phyloP scores from a whole-genome alignment of 305 asterid species.

The Petunia hybrid region DNA sequence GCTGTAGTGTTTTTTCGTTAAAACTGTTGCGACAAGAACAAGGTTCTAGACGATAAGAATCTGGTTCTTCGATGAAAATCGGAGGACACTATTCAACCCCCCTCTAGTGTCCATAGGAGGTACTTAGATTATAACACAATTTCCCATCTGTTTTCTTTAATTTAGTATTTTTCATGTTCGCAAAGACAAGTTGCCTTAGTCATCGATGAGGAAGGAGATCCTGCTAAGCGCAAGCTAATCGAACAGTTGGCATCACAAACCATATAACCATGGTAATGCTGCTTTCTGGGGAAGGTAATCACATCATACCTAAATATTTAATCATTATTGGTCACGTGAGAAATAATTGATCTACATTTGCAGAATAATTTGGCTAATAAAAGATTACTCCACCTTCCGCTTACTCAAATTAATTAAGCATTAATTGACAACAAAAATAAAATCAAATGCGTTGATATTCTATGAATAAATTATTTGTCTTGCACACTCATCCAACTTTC shows the following conservation, averaged over 20 bases:
- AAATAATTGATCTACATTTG: neutral
- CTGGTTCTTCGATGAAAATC: no score
- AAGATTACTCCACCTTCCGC: neutral
- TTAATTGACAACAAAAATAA: neutral
- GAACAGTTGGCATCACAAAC: conserved; percentile 18
- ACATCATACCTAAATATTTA: neutral
- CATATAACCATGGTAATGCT: neutral
- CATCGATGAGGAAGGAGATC: conserved; percentile 32
- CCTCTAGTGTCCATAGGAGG: no score
- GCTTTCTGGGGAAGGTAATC: neutral
- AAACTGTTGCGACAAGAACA: no score
- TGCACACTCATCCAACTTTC: neutral
- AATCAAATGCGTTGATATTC: neutral
- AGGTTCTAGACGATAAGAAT: no score
- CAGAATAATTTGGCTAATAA: neutral
- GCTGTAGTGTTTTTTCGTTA: no score
- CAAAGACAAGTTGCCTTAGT: conserved; percentile 34
- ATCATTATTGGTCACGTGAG: neutral
- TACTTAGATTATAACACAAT: no score
- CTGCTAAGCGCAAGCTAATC: neutral
- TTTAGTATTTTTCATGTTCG: neutral
- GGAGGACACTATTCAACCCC: no score
- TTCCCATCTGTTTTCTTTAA: conserved; percentile 7
- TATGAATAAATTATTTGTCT: neutral
- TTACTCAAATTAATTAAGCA: neutral